A percentile compares a stretch with the other conserved stretches of the same genome.
Evolutionary conservation across 2,329 filamentous ascomycete species (phyloP).

Genomic region (Erysiphe neolycopersici): DNA sequence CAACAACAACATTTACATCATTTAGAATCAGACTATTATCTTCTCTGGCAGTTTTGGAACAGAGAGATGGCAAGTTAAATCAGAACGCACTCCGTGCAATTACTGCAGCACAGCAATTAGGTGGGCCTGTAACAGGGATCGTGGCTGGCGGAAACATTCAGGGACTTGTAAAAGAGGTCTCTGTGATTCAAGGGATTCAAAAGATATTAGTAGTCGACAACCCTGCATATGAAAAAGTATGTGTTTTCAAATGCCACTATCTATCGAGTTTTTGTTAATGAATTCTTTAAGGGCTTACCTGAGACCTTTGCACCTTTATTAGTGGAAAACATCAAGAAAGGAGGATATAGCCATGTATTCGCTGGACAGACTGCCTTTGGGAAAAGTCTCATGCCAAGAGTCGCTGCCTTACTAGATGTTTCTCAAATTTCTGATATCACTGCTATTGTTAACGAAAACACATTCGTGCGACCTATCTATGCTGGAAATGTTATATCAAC

Average conservation of each 20-base stretch:
- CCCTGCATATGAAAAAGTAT: constrained; percentile 70
- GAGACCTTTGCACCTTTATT: constrained; percentile 88
- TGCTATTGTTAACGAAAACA: constrained; percentile 64
- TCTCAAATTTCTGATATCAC: constrained; percentile 91
- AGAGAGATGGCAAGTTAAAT: constrained; percentile 70
- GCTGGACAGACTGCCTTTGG: constrained; percentile 85
- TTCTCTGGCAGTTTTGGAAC: constrained; percentile 76
- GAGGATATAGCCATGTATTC: constrained; percentile 76
- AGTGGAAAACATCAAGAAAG: constrained; percentile 91
- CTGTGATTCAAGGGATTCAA: constrained; percentile 71
- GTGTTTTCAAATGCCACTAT: constrained; percentile 1
- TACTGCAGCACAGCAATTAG: constrained; percentile 63
- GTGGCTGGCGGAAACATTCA: constrained; percentile 61
- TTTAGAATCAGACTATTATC: constrained; percentile 13
- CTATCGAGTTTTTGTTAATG: background rate
- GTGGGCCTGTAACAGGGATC: constrained; percentile 65
- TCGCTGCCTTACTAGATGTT: constrained; percentile 71
- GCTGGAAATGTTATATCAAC: constrained; percentile 93
- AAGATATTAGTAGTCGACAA: constrained; percentile 82
- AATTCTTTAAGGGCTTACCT: constrained; percentile 39
- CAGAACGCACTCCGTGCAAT: constrained; percentile 59
- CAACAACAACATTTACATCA: constrained; percentile 11
- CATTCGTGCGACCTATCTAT: constrained; percentile 90
- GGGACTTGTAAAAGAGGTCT: constrained; percentile 51
- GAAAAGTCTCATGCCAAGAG: constrained; percentile 77